phyloP scores from a whole-genome alignment of 441 rosid genomes.

The Gossypium gossypioides region DNA sequence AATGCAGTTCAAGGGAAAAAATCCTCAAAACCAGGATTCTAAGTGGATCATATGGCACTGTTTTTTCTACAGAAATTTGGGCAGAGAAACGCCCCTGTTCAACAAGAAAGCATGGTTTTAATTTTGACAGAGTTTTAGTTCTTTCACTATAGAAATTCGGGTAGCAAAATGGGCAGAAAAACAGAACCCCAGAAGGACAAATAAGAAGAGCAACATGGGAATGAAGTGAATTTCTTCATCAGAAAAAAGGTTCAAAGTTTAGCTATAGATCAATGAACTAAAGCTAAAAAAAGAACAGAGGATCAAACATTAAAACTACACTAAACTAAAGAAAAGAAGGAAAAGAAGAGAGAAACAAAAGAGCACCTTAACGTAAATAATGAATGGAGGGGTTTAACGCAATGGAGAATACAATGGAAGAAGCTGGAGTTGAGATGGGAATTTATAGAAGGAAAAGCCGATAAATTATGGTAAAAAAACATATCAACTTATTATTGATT shows the following conservation, averaged over 20 bases:
- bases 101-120: background rate
- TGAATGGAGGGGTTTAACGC: background rate
- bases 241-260: background rate
- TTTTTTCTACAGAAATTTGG: background rate
- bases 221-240: background rate
- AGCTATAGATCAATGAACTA: background rate
- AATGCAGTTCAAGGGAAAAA: background rate
- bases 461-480: background rate
- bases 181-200: background rate
- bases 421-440: background rate
- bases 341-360: background rate
- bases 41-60: background rate
- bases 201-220: background rate
- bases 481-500: background rate
- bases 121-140: background rate
- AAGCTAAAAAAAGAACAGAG: background rate
- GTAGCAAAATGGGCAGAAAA: background rate
- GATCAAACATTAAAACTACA: background rate
- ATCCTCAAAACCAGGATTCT: background rate
- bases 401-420: constrained; percentile 5
- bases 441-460: constrained; percentile 7
- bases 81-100: background rate
- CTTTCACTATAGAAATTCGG: background rate
- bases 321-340: background rate
- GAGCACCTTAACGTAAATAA: constrained; percentile 16